A percentile compares a stretch with the other conserved stretches of the same genome.
phyloP scores from a whole-genome alignment of 257 asterid genomes.

The Primulina tabacum region DNA sequence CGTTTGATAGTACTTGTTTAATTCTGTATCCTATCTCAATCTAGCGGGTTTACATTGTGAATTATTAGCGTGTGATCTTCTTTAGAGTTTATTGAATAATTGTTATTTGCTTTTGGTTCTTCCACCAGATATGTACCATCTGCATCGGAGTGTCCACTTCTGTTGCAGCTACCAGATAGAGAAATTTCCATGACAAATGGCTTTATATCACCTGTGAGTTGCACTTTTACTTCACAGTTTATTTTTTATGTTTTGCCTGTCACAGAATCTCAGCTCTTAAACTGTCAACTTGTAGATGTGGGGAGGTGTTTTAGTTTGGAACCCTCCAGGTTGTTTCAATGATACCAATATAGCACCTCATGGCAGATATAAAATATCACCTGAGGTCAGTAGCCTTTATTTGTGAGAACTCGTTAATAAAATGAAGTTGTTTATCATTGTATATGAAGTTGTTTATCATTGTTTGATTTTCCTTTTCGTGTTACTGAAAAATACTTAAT shows the following conservation, averaged over 20 bases:
- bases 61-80: conserved; percentile 13
- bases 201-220: conserved; percentile 90
- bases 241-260: conserved; percentile 26
- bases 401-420: background rate
- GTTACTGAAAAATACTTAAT: too few species aligned
- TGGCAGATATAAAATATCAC: conserved; percentile 54
- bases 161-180: conserved; percentile 72
- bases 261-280: conserved; percentile 20
- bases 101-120: conserved; percentile 19
- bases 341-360: conserved; percentile 35
- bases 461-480: too few species aligned
- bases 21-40: background rate
- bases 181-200: conserved; percentile 79
- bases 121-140: conserved; percentile 78
- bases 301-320: conserved; percentile 96
- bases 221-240: conserved; percentile 13
- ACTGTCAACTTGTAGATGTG: conserved; percentile 66
- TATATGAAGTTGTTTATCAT: too few species aligned
- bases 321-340: conserved; percentile 66
- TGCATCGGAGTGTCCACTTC: conserved; percentile 83
- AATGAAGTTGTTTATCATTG: too few species aligned
- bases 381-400: conserved; percentile 52
- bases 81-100: conserved; percentile 16
- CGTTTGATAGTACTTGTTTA: too few species aligned
- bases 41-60: conserved; percentile 7